These are phyloP conservation scores for Knoxia roxburghii DNA, from an alignment of 257 asterid species.

Conservation along the genomic window DNA sequence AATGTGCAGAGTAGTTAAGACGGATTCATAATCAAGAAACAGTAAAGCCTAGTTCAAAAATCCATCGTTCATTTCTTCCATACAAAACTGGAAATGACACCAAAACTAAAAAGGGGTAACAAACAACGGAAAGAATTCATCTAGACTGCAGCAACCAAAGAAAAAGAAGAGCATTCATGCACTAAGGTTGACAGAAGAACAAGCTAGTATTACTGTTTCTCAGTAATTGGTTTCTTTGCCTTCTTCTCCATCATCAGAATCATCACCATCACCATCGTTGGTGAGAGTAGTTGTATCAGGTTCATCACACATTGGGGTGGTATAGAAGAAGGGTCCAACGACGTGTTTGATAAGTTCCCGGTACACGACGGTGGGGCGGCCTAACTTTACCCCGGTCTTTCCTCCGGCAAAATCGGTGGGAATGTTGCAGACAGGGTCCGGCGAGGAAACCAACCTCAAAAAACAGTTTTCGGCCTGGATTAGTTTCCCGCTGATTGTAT, in stretches of 20 bases:
- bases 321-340: slow-evolving; percentile 67
- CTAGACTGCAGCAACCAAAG: too few species aligned
- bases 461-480: slow-evolving; percentile 51
- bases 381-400: slow-evolving; percentile 58
- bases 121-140: too few species aligned
- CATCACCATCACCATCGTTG: slow-evolving; percentile 15
- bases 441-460: slow-evolving; percentile 75
- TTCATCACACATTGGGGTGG: slow-evolving; percentile 90
- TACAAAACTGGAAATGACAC: too few species aligned
- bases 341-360: slow-evolving; percentile 50
- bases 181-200: too few species aligned
- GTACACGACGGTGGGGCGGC: slow-evolving; percentile 53
- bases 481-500: slow-evolving; percentile 39
- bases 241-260: slow-evolving; percentile 16
- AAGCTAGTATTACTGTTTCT: too few species aligned
- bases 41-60: too few species aligned
- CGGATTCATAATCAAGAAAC: too few species aligned
- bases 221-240: slow-evolving; percentile 32
- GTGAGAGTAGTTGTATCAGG: slow-evolving; percentile 42
- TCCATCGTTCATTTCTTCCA: too few species aligned
- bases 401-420: slow-evolving; percentile 84
- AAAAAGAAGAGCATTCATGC: too few species aligned
- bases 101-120: too few species aligned
- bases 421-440: slow-evolving; percentile 74
- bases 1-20: too few species aligned